A percentile compares a stretch with the other conserved stretches of the same genome.
phyloP scores from a whole-genome alignment of 495 filamentous ascomycete genomes.

The Penicillium cinerascens region DNA sequence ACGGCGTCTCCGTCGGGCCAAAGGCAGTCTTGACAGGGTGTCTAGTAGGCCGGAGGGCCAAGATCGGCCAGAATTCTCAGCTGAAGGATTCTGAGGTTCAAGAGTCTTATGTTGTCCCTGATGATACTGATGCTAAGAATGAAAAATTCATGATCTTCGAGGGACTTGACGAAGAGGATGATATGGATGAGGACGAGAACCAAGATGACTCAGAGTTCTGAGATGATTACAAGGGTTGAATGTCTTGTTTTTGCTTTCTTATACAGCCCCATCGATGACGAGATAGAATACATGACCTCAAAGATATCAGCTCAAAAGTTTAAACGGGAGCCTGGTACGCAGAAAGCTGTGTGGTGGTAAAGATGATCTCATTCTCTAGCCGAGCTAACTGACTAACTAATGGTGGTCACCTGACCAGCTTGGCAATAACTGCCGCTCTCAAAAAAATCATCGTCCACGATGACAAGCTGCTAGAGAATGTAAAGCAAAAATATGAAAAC shows the following conservation, averaged over 20 bases:
- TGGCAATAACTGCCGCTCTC: too few species aligned
- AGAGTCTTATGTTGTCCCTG: constrained; percentile 76
- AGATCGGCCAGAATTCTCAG: constrained; percentile 69
- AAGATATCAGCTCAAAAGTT: background rate
- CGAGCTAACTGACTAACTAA: too few species aligned
- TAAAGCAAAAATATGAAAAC: too few species aligned
- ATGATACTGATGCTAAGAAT: constrained; percentile 77
- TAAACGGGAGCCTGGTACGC: background rate
- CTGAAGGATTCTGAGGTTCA: constrained; percentile 89
- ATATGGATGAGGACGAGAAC: constrained; percentile 30
- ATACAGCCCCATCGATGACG: constrained; percentile 12
- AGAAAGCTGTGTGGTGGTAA: too few species aligned
- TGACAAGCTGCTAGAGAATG: too few species aligned
- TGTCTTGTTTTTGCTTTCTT: background rate
- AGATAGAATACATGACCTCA: constrained; percentile 12
- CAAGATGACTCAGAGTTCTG: constrained; percentile 21
- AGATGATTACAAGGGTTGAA: background rate
- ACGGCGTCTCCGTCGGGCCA: constrained; percentile 76
- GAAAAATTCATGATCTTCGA: constrained; percentile 85
- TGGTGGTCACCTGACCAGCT: too few species aligned
- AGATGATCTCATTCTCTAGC: too few species aligned
- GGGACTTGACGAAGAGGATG: constrained; percentile 51
- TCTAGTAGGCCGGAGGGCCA: constrained; percentile 70
- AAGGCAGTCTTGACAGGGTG: constrained; percentile 71
- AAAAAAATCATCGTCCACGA: too few species aligned